Conservation (phyloP, 352 stramenopile species). For the Phytopythium litorale region DNA sequence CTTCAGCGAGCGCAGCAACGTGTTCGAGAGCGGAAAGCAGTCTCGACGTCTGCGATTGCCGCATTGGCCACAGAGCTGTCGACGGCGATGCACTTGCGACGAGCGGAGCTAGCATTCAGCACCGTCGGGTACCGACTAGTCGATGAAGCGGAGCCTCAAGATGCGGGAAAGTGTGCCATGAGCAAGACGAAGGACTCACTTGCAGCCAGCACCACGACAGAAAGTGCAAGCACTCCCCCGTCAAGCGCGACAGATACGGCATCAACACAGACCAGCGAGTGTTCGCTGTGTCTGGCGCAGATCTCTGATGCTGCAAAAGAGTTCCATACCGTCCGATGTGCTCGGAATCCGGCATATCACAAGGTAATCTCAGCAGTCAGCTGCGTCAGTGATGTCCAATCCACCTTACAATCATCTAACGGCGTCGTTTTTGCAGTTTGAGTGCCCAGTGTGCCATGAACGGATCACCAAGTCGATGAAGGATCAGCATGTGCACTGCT, state of each 20-base stretch:
- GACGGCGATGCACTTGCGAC: conserved; percentile 13
- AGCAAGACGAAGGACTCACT: neutral
- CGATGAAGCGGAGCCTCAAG: conserved; percentile 1
- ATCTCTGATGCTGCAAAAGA: conserved; percentile 25
- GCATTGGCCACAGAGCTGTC: conserved; percentile 1
- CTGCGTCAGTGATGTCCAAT: neutral
- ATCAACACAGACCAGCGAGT: conserved; percentile 7
- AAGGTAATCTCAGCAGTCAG: conserved; percentile 22
- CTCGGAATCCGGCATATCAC: conserved; percentile 44
- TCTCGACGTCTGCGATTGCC: conserved; percentile 12
- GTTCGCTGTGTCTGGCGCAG: conserved; percentile 29
- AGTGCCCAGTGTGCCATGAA: conserved; percentile 33
- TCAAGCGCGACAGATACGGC: neutral
- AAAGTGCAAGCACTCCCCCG: no score
- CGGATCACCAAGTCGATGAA: conserved; percentile 26
- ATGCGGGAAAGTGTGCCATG: neutral
- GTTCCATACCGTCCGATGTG: conserved; percentile 40
- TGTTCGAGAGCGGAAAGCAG: conserved; percentile 13
- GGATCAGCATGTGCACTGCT: conserved; percentile 37
- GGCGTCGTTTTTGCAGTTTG: conserved; percentile 16
- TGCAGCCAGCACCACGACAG: no score
- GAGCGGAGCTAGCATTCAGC: conserved; percentile 17
- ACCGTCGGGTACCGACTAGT: conserved; percentile 18
- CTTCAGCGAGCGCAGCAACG: conserved; percentile 15
- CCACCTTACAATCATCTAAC: neutral